phyloP scores from a whole-genome alignment of 1,284 basidiomycete genomes.

The Cystobasidium slooffiae region DNA sequence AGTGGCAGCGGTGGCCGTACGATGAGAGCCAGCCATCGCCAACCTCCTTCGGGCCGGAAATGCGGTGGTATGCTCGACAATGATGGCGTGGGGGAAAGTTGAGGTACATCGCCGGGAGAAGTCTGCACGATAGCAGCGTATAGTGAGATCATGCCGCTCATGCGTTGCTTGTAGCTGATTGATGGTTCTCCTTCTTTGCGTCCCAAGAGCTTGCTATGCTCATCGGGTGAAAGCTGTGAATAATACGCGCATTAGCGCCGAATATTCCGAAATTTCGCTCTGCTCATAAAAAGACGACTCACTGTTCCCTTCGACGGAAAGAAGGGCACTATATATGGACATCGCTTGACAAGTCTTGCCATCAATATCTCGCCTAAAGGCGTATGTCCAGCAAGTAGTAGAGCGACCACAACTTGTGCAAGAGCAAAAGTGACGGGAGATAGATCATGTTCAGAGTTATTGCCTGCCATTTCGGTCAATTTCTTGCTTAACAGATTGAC shows the following conservation, averaged over 20 bases:
- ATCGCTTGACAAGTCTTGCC: constrained; percentile 80
- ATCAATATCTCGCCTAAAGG: constrained; percentile 75
- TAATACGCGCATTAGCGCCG: not conserved
- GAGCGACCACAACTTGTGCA: constrained; percentile 72
- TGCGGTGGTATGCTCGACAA: constrained; percentile 62
- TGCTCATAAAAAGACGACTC: not conserved
- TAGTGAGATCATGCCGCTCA: constrained; percentile 81
- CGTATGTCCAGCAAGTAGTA: constrained; percentile 62
- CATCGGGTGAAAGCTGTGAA: constrained; percentile 58
- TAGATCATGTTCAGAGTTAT: constrained; percentile 69
- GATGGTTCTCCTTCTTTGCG: constrained; percentile 62
- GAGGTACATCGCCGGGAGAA: constrained; percentile 55
- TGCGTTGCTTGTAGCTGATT: constrained; percentile 73
- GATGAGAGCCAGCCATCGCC: constrained; percentile 65
- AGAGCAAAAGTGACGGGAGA: constrained; percentile 73
- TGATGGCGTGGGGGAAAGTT: constrained; percentile 51
- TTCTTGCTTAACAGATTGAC: constrained; percentile 86
- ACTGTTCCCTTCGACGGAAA: constrained; percentile 57
- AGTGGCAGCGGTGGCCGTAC: constrained; percentile 53
- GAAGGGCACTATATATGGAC: constrained; percentile 63
- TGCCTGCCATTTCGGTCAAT: constrained; percentile 79
- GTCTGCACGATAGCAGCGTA: constrained; percentile 79
- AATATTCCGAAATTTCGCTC: not conserved
- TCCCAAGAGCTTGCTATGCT: constrained; percentile 72
- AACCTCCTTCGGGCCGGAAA: constrained; percentile 67